These are phyloP conservation scores for Taiozyma sp. DNA, from an alignment of 1,139 yeast genomes.

Conservation along the genomic window DNA sequence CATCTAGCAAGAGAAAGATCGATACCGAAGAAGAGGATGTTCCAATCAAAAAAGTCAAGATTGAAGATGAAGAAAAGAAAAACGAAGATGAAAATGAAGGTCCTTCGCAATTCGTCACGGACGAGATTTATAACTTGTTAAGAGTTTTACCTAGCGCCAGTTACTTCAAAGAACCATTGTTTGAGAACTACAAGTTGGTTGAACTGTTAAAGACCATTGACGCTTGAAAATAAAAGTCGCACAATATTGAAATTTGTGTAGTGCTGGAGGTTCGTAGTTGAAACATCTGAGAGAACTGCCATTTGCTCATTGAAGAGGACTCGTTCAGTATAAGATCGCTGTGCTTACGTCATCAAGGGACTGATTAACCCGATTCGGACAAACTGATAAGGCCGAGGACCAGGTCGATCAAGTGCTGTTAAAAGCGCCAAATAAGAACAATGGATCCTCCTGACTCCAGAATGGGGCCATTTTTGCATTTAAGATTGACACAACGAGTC, in stretches of 20 bases:
- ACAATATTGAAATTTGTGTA: not conserved
- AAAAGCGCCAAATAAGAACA: not conserved
- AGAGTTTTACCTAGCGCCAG: conserved; percentile 41
- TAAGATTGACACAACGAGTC: not conserved
- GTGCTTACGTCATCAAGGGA: not conserved
- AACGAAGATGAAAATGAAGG: conserved; percentile 1
- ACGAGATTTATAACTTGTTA: conserved; percentile 48
- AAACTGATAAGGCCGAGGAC: not conserved
- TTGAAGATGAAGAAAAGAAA: not conserved
- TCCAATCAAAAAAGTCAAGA: not conserved
- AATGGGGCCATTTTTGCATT: not conserved
- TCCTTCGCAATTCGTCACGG: conserved; percentile 22
- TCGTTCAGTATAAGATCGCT: too few relatives aligned
- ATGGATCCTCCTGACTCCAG: not conserved
- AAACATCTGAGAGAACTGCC: not conserved
- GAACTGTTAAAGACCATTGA: conserved; percentile 6
- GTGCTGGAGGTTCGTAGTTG: not conserved
- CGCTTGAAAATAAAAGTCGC: not conserved
- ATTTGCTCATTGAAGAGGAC: too few relatives aligned
- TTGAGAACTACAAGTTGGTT: conserved; percentile 18
- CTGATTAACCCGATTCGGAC: not conserved
- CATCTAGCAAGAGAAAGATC: conserved; percentile 10
- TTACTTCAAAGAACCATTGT: conserved; percentile 13
- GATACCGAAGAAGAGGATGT: conserved; percentile 6
- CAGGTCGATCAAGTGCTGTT: not conserved